phyloP scores from a whole-genome alignment of 208 protist genomes.

The Trypanosoma caninum region DNA sequence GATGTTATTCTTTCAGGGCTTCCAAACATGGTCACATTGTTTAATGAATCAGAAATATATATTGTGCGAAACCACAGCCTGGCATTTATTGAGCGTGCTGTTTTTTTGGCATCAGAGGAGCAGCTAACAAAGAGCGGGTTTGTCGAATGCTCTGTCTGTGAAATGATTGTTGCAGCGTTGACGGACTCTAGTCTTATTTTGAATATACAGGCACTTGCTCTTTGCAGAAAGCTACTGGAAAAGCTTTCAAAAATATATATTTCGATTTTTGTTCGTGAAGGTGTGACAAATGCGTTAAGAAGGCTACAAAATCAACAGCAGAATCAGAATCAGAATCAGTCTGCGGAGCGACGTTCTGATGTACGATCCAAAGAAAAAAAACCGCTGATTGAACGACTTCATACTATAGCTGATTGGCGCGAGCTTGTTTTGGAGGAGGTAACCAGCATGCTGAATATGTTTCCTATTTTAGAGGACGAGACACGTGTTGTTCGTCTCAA shows the following conservation, averaged over 20 bases:
- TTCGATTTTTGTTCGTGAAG: conserved; percentile 79
- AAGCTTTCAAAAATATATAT: conserved; percentile 64
- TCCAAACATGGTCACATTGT: conserved; percentile 52
- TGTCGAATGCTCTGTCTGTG: conserved; percentile 34
- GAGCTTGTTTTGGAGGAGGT: conserved; percentile 43
- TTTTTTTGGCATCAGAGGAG: conserved; percentile 42
- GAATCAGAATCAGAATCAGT: conserved; percentile 17
- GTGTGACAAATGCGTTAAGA: conserved; percentile 54
- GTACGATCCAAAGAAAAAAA: conserved; percentile 1
- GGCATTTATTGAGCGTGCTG: conserved; percentile 55
- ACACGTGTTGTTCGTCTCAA: conserved; percentile 32
- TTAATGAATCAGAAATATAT: conserved; percentile 53
- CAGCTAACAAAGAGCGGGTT: conserved; percentile 41
- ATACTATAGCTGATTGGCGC: conserved; percentile 35
- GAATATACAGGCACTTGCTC: conserved; percentile 49
- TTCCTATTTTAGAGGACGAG: conserved; percentile 35
- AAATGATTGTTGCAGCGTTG: conserved; percentile 56
- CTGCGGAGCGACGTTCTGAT: neutral
- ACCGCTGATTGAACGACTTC: conserved; percentile 8
- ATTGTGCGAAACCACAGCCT: conserved; percentile 38
- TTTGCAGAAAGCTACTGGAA: conserved; percentile 57
- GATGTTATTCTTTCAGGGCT: conserved; percentile 46
- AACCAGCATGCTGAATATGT: conserved; percentile 29
- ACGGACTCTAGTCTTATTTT: conserved; percentile 38
- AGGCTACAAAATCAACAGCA: conserved; percentile 41